Base-by-base conservation (phyloP, 495 filamentous ascomycete genomes). In the Daldinia caldariorum region DNA sequence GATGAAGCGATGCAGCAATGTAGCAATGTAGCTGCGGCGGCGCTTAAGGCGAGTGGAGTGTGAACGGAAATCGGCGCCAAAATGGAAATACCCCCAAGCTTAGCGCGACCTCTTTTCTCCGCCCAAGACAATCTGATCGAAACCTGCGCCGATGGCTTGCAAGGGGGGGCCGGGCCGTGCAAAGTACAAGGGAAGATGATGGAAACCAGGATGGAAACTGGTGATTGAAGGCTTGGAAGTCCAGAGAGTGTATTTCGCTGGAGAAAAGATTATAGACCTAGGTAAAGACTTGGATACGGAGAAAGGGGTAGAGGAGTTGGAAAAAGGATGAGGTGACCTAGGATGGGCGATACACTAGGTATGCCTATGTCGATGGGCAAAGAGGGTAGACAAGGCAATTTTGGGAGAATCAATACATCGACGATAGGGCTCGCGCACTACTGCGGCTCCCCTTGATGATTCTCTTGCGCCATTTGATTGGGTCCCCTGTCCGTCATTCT, bases 101-200 rank as follows among this genome's bases (percentile, higher is more conserved):
- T 66, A 71, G 62, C 58, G 54, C 59, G 63, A 38, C 43, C 61
- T 59, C 43, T 34, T 49, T 62, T 45, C 43, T 55, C 50, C 51
- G 31, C 39, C 66, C 20, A 49, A 54, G 63, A 66, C 55, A 73
- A 63, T 67, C 67, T 66, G 71, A 67, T 73, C 66, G 62, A 66
- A 73, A 66, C 66, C 54, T 70, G 66, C 67, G 58, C 71, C 67
- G 38, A 50, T 43, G 71, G 57, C 55, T 41, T 60, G 70, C 58
- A 67, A 74, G 60, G 71, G 71, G 67, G n/a, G n/a, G n/a, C n/a
- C n/a, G n/a, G 74, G 74, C 74, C 74, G 72, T 76, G 74, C 72
- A 67, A 67, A 16, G 37, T 43, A 58, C 64, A 63, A 54, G 59
- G 64, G 16, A 14, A 56, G 45, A 68, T 67, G 64, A 68, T 51